Evolutionary conservation across 805 yeast species (phyloP), one percentile per base, ranked within the genome.

Genomic region (Myxozyma monticola): DNA sequence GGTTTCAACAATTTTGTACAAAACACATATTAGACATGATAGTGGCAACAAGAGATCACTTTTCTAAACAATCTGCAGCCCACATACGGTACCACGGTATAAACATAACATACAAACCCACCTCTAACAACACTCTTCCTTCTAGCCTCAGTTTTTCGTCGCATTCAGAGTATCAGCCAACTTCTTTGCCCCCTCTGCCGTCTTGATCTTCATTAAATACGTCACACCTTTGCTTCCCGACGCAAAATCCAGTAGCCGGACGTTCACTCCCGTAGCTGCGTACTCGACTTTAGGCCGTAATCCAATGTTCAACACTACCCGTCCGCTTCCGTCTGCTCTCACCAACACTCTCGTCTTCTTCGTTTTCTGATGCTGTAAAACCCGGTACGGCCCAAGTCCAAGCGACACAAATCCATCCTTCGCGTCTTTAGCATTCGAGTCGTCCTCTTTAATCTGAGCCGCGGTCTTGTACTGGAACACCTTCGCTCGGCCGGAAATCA

Each of bases 281-380:
- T 88, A 90, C 1, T 71, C 72, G 51, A 88, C 71, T 12, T 40
- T 49, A 15, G 44, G 40, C 30, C 51, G 48, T n/a, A 60, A 34
- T 33, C 39, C 29, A 12, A 81, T 72, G 65, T 91, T 91, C 52
- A 91, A 69, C 39, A 91, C 67, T 14, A 89, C 82, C 60, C 95
- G 78, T 34, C 85, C 84, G 34, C 88, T 82, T 25, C 96, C 96
- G 49, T 90, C 98, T 0, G 96, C 87, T 62, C 98, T 80, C 18
- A 91, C 76, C 31, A 91, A 70, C 12, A 87, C 70, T 65, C 98
- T 80, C 2, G 82, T 65, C 63, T 87, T 87, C 20, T 73, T 70
- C 8, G 84, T 81, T 1, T 71, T 75, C 44, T 76, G 76, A 61
- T 84, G 76, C 50, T 76, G 80, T 48, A 91, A 71, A 10, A 91